Percentiles rank a stretch among this genome's conserved stretches.
These are phyloP conservation scores for Corchorus capsularis DNA, from an alignment of 345 rosid species.

Conservation along the genomic window DNA sequence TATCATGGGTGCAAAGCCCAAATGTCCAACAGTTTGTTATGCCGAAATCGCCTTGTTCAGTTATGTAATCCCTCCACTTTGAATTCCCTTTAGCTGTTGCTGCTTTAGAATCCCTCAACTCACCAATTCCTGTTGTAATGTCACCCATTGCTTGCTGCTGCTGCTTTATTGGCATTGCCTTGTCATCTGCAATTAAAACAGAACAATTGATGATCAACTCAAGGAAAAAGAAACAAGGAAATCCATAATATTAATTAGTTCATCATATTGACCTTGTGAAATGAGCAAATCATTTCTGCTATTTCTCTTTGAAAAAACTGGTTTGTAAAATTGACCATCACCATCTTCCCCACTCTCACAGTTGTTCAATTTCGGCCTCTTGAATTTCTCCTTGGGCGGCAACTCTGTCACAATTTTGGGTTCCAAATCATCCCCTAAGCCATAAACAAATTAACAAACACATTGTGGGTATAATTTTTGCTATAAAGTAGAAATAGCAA, in stretches of 20 bases:
- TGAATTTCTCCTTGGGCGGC: conserved; percentile 47
- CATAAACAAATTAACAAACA: background rate
- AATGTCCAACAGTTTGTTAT: no score
- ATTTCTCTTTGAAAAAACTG: conserved; percentile 36
- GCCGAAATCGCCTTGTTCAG: background rate
- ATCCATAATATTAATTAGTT: no score
- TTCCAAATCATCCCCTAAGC: conserved; percentile 37
- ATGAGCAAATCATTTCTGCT: background rate
- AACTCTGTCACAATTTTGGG: conserved; percentile 52
- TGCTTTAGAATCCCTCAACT: background rate
- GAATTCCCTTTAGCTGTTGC: conserved; percentile 27
- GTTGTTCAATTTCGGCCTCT: conserved; percentile 53
- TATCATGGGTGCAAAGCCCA: no score
- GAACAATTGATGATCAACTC: background rate
- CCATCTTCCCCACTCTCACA: conserved; percentile 14
- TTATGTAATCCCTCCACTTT: conserved; percentile 50
- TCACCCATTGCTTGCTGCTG: background rate
- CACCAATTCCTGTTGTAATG: background rate
- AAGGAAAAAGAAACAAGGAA: background rate
- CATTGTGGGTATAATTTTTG: background rate
- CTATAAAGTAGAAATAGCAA: background rate
- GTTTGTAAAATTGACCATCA: conserved; percentile 25
- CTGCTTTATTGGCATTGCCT: background rate
- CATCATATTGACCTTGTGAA: conserved; percentile 25
- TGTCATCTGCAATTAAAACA: conserved; percentile 1